These are phyloP conservation scores for Carex pumila DNA, from an alignment of 176 grass and related monocot species.

Conservation along the genomic window DNA sequence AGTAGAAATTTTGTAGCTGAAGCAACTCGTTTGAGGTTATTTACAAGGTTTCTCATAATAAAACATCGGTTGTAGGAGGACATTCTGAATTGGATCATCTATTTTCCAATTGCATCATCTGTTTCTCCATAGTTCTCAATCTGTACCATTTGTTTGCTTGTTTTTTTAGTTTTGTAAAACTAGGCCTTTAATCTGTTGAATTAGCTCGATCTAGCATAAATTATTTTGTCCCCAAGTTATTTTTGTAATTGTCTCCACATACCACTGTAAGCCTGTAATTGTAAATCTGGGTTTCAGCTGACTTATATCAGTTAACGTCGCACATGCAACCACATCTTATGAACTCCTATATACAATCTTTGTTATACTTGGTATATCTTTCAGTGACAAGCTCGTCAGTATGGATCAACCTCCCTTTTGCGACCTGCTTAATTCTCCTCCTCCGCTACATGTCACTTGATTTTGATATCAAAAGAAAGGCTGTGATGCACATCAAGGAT, in stretches of 20 bases:
- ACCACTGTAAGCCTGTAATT: neutral
- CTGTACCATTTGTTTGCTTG: neutral
- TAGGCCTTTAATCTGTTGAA: neutral
- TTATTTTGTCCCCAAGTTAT: neutral
- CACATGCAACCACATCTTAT: neutral
- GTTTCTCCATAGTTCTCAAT: neutral
- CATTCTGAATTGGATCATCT: neutral
- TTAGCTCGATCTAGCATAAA: neutral
- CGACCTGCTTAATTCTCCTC: constrained; percentile 56
- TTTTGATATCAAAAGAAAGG: constrained; percentile 70
- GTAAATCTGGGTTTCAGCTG: neutral
- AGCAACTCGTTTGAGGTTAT: neutral
- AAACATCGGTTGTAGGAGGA: neutral
- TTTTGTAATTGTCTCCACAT: neutral
- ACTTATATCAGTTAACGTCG: neutral
- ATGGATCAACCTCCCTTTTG: constrained; percentile 85
- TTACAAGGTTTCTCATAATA: neutral
- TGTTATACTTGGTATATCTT: constrained; percentile 15
- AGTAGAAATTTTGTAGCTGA: neutral
- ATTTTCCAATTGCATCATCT: neutral
- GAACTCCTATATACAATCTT: neutral
- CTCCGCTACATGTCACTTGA: constrained; percentile 80
- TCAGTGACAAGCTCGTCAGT: constrained; percentile 97
- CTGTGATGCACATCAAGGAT: constrained; percentile 7
- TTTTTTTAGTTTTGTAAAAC: neutral